These are phyloP conservation scores for Irpex rosettiformis DNA, from an alignment of 1,284 basidiomycete species.

Conservation along the genomic window DNA sequence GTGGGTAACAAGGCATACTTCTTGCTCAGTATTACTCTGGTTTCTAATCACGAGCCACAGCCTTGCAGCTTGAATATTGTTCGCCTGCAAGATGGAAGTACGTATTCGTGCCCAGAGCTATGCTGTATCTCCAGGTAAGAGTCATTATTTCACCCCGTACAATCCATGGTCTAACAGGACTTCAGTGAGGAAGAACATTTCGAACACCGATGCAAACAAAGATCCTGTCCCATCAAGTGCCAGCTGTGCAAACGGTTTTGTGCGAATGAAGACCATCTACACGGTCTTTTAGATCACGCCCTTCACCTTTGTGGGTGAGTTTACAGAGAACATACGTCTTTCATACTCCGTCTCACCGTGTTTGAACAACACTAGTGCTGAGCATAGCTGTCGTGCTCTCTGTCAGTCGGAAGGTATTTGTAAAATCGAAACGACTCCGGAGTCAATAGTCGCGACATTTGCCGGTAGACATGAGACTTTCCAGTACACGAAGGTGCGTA, in stretches of 20 bases:
- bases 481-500: slow-evolving; percentile 44
- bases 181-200: slow-evolving; percentile 43
- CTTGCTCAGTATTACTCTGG: neutral
- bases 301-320: slow-evolving; percentile 61
- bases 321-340: neutral
- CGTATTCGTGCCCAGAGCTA: slow-evolving; percentile 38
- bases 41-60: slow-evolving; percentile 25
- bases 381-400: slow-evolving; percentile 41
- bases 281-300: slow-evolving; percentile 37
- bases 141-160: neutral
- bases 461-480: slow-evolving; percentile 42
- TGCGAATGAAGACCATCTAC: slow-evolving; percentile 45
- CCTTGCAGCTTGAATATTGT: slow-evolving; percentile 41
- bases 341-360: neutral
- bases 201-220: slow-evolving; percentile 44
- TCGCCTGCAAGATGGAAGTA: slow-evolving; percentile 26
- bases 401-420: slow-evolving; percentile 49
- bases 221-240: slow-evolving; percentile 51
- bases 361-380: slow-evolving; percentile 33
- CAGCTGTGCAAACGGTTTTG: slow-evolving; percentile 54
- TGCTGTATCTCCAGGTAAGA: slow-evolving; percentile 44
- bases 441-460: slow-evolving; percentile 57
- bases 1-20: slow-evolving; percentile 26
- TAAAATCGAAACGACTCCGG: slow-evolving; percentile 53
- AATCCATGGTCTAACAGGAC: neutral